A percentile compares a stretch with the other conserved stretches of the same genome.
Conservation (phyloP, 805 yeast species). For the Lipomyces lipofer region DNA sequence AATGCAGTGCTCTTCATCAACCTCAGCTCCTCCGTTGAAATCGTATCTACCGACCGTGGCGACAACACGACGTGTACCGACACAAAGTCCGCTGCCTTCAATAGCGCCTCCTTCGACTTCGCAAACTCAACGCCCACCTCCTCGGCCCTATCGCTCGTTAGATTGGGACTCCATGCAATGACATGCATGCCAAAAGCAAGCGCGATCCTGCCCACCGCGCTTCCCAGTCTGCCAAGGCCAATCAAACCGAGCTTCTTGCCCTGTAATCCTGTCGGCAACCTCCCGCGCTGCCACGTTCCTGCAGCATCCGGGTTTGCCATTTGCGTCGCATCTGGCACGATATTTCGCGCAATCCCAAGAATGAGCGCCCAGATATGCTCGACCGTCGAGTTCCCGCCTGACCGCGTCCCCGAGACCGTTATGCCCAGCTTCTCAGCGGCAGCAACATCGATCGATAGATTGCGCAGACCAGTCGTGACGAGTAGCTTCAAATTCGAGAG, state of each 20-base stretch:
- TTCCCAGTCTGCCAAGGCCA: slow-evolving; percentile 31
- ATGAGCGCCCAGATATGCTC: slow-evolving; percentile 33
- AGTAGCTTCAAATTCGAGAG: slow-evolving; percentile 32
- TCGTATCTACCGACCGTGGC: slow-evolving; percentile 22
- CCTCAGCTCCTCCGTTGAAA: slow-evolving; percentile 22
- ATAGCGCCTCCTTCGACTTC: slow-evolving; percentile 26
- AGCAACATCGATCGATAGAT: slow-evolving; percentile 27
- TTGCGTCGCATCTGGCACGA: slow-evolving; percentile 24
- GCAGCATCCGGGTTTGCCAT: slow-evolving; percentile 11
- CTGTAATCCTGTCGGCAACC: slow-evolving; percentile 24
- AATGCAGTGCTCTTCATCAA: slow-evolving; percentile 32
- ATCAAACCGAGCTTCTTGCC: slow-evolving; percentile 31
- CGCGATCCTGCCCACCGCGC: slow-evolving; percentile 25
- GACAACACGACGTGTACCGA: slow-evolving; percentile 29
- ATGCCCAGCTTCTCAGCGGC: slow-evolving; percentile 29
- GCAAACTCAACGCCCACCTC: slow-evolving; percentile 12
- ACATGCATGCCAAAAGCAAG: slow-evolving; percentile 32
- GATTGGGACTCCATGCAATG: slow-evolving; percentile 31
- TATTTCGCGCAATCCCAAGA: slow-evolving; percentile 23
- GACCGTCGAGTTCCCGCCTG: slow-evolving; percentile 27
- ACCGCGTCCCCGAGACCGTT: slow-evolving; percentile 24
- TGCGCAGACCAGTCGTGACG: slow-evolving; percentile 31
- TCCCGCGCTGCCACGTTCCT: slow-evolving; percentile 31
- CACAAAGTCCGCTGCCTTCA: slow-evolving; percentile 29
- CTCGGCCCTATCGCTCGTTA: slow-evolving; percentile 23